These are phyloP conservation scores for Brassica carinata DNA, from an alignment of 345 rosid species.

Conservation along the genomic window DNA sequence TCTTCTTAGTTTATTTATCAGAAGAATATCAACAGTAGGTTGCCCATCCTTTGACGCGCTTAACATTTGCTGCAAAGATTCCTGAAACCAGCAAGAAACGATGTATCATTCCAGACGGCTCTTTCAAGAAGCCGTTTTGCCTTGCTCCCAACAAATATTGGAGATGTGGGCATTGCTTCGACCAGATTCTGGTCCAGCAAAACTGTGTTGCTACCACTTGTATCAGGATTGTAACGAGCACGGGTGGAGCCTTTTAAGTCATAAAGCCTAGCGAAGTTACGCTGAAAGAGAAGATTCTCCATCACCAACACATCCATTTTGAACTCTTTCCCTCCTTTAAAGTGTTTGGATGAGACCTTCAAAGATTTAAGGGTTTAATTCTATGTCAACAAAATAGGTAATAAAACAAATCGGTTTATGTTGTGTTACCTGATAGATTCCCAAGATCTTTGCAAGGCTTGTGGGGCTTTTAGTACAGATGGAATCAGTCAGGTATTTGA, in stretches of 20 bases:
- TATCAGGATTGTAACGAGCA: constrained; percentile 88
- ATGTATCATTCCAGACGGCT: constrained; percentile 97
- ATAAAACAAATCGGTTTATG: neutral
- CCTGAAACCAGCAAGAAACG: constrained; percentile 89
- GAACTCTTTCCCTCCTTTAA: constrained; percentile 89
- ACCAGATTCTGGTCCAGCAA: constrained; percentile 94
- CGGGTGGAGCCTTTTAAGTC: constrained; percentile 95
- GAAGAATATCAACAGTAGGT: constrained; percentile 75
- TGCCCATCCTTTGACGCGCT: constrained; percentile 52
- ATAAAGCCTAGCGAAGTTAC: constrained; percentile 76
- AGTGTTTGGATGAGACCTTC: constrained; percentile 81
- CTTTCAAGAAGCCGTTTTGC: constrained; percentile 88
- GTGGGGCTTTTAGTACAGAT: constrained; percentile 80
- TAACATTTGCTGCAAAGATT: constrained; percentile 53
- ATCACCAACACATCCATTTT: constrained; percentile 95
- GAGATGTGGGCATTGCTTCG: constrained; percentile 96
- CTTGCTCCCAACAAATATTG: constrained; percentile 90
- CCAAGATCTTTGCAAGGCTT: constrained; percentile 90
- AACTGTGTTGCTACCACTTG: constrained; percentile 85
- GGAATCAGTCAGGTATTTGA: constrained; percentile 77
- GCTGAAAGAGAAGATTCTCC: constrained; percentile 91
- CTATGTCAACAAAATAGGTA: neutral
- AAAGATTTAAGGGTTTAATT: constrained; percentile 18
- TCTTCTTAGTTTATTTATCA: constrained; percentile 75
- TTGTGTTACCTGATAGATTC: constrained; percentile 82